A percentile compares a stretch with the other conserved stretches of the same genome.
Conservation (phyloP, 192 early-diverging fungal genomes). For the Linnemannia schmuckeri region DNA sequence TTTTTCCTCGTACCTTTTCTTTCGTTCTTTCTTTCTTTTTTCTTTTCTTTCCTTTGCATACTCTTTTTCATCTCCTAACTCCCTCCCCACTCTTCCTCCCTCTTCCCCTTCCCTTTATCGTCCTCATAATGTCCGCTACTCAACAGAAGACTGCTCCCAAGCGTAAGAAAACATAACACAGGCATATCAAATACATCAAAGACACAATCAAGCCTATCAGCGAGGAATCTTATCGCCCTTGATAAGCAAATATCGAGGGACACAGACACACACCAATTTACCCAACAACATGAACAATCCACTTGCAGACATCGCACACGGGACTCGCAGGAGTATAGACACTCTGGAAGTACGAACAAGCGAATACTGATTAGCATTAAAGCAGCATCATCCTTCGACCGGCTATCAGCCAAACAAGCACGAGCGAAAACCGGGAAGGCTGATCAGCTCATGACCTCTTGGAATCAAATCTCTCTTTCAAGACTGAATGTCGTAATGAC, state of each 20-base stretch:
- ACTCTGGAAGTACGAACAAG: background rate
- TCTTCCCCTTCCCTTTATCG: background rate
- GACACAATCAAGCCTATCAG: background rate
- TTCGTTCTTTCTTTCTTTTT: constrained; percentile 10
- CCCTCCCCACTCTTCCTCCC: constrained; percentile 14
- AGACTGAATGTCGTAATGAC: constrained; percentile 2
- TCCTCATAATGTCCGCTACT: constrained; percentile 26
- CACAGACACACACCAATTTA: background rate
- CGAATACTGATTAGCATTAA: background rate
- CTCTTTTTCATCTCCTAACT: background rate
- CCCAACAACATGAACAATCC: background rate
- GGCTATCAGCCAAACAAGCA: background rate
- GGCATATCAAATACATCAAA: background rate
- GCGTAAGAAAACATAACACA: constrained; percentile 34
- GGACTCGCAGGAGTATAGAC: background rate
- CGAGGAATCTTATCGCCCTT: background rate
- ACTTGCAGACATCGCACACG: background rate
- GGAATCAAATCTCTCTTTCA: background rate
- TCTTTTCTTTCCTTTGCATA: constrained; percentile 1
- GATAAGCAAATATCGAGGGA: background rate
- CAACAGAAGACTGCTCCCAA: constrained; percentile 37
- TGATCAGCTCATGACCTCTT: background rate
- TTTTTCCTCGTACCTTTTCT: background rate
- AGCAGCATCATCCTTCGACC: background rate
- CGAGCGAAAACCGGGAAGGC: background rate